phyloP scores from a whole-genome alignment of 257 asterid genomes.

The Nicotiana obtusifolia region DNA sequence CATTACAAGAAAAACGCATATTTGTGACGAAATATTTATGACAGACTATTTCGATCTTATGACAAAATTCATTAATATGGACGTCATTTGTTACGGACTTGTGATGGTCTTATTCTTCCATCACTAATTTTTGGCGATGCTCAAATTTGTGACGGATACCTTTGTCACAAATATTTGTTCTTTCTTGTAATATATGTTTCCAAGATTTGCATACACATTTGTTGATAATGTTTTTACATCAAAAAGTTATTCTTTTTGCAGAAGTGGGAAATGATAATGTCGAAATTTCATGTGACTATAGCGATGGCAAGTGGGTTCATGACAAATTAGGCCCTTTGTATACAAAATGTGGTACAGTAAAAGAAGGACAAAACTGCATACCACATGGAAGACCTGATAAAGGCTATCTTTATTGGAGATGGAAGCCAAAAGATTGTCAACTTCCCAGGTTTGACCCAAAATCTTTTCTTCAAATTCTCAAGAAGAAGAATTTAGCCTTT shows the following conservation, averaged over 20 bases:
- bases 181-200: background rate
- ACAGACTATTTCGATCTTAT: too few relatives aligned
- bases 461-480: conserved; percentile 42
- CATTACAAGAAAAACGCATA: too few relatives aligned
- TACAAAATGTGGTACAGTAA: conserved; percentile 59
- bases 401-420: conserved; percentile 60
- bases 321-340: conserved; percentile 41
- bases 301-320: conserved; percentile 54
- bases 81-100: too few relatives aligned
- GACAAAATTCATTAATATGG: too few relatives aligned
- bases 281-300: conserved; percentile 47
- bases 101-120: too few relatives aligned
- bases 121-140: too few relatives aligned
- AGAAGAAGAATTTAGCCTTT: conserved; percentile 62
- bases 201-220: background rate
- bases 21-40: too few relatives aligned
- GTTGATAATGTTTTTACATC: background rate
- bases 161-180: too few relatives aligned
- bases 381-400: conserved; percentile 56
- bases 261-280: conserved; percentile 10
- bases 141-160: too few relatives aligned
- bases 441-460: conserved; percentile 58
- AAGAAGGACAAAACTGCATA: conserved; percentile 66
- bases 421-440: conserved; percentile 62
- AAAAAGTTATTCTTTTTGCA: conserved; percentile 10